These are phyloP conservation scores for Breynia disticha DNA, from an alignment of 441 rosid genomes.

Conservation along the genomic window DNA sequence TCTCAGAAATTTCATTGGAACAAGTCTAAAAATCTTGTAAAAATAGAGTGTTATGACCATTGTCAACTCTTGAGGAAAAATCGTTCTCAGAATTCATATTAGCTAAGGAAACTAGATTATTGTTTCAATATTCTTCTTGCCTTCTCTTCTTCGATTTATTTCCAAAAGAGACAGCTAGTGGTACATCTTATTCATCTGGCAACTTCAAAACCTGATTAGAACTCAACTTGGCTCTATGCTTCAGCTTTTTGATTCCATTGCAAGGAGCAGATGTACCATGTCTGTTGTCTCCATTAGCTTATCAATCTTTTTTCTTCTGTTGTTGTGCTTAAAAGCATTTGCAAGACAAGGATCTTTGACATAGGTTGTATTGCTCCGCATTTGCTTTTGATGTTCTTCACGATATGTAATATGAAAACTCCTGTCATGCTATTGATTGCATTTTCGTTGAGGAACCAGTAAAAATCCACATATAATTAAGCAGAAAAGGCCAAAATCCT, in stretches of 20 bases:
- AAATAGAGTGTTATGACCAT: not conserved
- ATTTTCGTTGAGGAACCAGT: too few species aligned
- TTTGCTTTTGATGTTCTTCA: not conserved
- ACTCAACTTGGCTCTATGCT: slow-evolving; percentile 9
- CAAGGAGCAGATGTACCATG: not conserved
- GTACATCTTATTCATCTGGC: slow-evolving; percentile 16
- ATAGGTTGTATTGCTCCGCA: not conserved
- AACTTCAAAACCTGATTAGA: slow-evolving; percentile 6
- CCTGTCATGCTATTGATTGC: too few species aligned
- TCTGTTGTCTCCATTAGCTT: slow-evolving; percentile 1
- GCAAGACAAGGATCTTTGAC: not conserved
- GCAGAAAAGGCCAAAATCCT: too few species aligned
- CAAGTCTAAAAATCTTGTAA: slow-evolving; percentile 4
- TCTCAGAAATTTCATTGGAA: slow-evolving; percentile 3
- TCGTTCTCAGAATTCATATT: not conserved
- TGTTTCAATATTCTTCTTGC: slow-evolving; percentile 6
- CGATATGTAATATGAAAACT: not conserved
- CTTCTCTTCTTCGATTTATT: slow-evolving; percentile 18
- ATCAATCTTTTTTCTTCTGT: slow-evolving; percentile 7
- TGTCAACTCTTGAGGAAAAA: not conserved
- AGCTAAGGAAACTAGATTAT: not conserved
- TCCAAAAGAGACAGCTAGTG: slow-evolving; percentile 21
- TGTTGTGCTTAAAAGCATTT: slow-evolving; percentile 1
- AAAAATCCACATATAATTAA: too few species aligned
- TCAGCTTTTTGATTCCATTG: slow-evolving; percentile 1